phyloP scores from a whole-genome alignment of 2,329 filamentous ascomycete genomes.

The Parasarocladium wereldwijsianum region DNA sequence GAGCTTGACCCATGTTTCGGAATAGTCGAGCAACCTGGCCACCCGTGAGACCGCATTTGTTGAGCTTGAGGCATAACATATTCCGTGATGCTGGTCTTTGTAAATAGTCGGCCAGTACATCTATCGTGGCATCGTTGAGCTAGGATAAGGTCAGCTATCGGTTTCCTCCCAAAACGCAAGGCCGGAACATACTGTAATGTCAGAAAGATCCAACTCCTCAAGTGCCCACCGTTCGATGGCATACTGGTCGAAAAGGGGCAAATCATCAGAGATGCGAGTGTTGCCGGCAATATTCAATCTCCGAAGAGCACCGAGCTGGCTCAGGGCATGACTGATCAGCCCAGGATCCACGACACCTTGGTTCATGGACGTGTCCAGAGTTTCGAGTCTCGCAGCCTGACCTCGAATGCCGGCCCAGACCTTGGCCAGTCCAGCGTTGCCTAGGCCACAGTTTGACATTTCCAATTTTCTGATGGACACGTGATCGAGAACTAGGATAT shows the following conservation, averaged over 20 bases:
- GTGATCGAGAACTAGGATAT: constrained; percentile 17
- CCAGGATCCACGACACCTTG: constrained; percentile 33
- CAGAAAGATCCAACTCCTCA: constrained; percentile 38
- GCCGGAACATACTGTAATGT: constrained; percentile 28
- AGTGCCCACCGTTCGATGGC: constrained; percentile 28
- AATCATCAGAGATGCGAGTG: constrained; percentile 28
- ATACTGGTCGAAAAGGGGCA: constrained; percentile 30
- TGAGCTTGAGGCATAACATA: constrained; percentile 30
- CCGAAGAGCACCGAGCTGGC: constrained; percentile 26
- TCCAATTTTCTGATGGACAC: constrained; percentile 32
- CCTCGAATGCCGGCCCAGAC: constrained; percentile 32
- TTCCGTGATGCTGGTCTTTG: constrained; percentile 21
- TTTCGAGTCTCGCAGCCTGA: constrained; percentile 28
- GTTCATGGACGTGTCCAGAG: constrained; percentile 38
- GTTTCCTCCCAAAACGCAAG: neutral
- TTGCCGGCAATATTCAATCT: constrained; percentile 36
- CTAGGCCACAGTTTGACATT: constrained; percentile 34
- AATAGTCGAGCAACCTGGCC: constrained; percentile 34
- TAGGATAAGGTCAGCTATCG: constrained; percentile 9
- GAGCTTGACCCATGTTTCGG: constrained; percentile 30
- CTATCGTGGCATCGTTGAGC: constrained; percentile 34
- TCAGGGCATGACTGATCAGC: constrained; percentile 27
- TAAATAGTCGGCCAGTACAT: constrained; percentile 31
- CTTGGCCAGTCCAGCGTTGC: constrained; percentile 30
- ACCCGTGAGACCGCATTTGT: constrained; percentile 37